Percentiles rank a stretch among this genome's conserved stretches.
Evolutionary conservation across 495 filamentous ascomycete species (phyloP).

Genomic region (Darksidea phi): DNA sequence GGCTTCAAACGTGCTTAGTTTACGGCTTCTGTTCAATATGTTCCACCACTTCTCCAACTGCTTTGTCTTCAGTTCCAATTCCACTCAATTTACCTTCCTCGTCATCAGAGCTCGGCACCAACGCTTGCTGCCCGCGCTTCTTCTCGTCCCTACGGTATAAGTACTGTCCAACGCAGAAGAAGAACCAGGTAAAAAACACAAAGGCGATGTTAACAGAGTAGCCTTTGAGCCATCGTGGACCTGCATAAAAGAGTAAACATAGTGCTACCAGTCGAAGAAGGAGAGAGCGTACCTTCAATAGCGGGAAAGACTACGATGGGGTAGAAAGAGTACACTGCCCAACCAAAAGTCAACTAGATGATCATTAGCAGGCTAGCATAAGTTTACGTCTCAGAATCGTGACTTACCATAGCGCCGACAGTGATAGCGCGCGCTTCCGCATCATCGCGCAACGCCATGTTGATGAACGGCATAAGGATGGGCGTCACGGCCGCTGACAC

Average conservation of each 20-base stretch:
- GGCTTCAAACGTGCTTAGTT: not conserved
- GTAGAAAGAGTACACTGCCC: constrained; percentile 26
- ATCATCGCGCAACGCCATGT: constrained; percentile 24
- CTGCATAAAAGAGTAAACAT: not conserved
- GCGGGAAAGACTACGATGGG: constrained; percentile 25
- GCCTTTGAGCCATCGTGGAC: constrained; percentile 16
- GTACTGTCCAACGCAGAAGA: constrained; percentile 22
- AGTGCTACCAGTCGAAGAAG: not conserved
- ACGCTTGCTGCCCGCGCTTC: constrained; percentile 7
- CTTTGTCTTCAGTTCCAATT: constrained; percentile 7
- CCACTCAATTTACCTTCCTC: constrained; percentile 16
- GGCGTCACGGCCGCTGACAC: constrained; percentile 21
- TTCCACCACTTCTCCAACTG: constrained; percentile 19
- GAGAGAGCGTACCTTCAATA: constrained; percentile 6
- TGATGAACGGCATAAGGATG: constrained; percentile 24
- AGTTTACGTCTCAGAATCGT: too few relatives aligned
- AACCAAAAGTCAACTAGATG: constrained; percentile 8
- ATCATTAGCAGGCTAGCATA: too few relatives aligned
- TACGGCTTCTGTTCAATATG: constrained; percentile 17
- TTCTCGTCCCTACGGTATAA: constrained; percentile 20
- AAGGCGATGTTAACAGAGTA: constrained; percentile 27
- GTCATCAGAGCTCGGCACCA: constrained; percentile 3
- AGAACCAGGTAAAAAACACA: constrained; percentile 23
- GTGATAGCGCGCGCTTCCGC: constrained; percentile 24
- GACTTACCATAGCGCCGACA: constrained; percentile 16